Conservation (phyloP, 257 asterid species). For the Solanum ossicruentum region DNA sequence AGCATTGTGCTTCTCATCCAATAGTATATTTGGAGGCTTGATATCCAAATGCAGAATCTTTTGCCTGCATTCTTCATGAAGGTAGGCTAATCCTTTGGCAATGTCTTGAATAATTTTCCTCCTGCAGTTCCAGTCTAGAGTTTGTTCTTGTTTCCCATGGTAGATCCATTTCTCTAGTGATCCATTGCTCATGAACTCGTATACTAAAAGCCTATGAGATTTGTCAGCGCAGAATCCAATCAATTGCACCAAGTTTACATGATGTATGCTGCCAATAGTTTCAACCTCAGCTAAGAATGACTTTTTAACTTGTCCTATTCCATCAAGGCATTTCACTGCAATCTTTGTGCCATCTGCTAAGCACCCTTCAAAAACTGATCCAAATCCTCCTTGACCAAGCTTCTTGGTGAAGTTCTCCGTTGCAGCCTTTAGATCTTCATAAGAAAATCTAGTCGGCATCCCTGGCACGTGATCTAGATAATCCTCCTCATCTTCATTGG, state of each 20-base stretch:
- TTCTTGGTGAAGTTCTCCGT: constrained; percentile 6
- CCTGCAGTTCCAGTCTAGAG: constrained; percentile 12
- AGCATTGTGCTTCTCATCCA: constrained; percentile 15
- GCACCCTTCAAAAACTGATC: constrained; percentile 14
- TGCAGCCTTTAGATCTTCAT: constrained; percentile 8
- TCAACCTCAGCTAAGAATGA: constrained; percentile 21
- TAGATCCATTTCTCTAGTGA: constrained; percentile 20
- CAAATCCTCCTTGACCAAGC: constrained; percentile 19
- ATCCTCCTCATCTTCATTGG: constrained; percentile 4
- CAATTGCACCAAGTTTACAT: constrained; percentile 13
- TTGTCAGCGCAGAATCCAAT: constrained; percentile 17
- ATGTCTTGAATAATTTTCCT: constrained; percentile 13
- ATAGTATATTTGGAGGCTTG: constrained; percentile 16
- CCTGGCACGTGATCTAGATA: constrained; percentile 14
- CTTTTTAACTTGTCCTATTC: constrained; percentile 11
- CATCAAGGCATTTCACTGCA: constrained; percentile 21
- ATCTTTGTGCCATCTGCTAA: constrained; percentile 10
- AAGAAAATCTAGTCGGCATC: constrained; percentile 16
- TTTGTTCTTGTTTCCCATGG: not conserved
- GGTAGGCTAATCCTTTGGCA: constrained; percentile 18
- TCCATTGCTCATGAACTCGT: constrained; percentile 17
- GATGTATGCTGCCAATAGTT: constrained; percentile 16
- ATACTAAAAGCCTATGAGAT: constrained; percentile 19
- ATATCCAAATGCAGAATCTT: constrained; percentile 16
- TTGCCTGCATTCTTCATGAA: constrained; percentile 20